A percentile compares a stretch with the other conserved stretches of the same genome.
phyloP scores from a whole-genome alignment of 345 rosid genomes.

The Citrus trifoliata region DNA sequence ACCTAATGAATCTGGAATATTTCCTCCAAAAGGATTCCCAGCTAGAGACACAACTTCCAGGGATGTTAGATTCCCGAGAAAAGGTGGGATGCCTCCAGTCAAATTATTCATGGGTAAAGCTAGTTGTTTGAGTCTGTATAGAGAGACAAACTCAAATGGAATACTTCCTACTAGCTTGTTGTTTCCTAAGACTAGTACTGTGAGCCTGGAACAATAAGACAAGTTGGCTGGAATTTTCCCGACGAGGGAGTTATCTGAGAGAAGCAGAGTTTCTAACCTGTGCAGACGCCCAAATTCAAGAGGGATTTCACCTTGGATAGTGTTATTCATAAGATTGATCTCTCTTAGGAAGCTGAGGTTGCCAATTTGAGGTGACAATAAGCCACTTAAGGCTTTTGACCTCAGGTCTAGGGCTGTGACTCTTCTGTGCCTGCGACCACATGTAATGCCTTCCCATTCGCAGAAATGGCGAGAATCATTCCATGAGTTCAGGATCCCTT shows the following conservation, averaged over 20 bases:
- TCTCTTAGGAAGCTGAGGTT: slow-evolving; percentile 14
- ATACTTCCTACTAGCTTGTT: slow-evolving; percentile 15
- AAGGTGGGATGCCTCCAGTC: slow-evolving; percentile 5
- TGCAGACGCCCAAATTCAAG: not conserved
- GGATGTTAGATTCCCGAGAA: slow-evolving; percentile 22
- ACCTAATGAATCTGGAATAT: not conserved
- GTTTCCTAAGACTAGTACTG: not conserved
- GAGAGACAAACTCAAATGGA: not conserved
- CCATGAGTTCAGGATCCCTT: slow-evolving; percentile 16
- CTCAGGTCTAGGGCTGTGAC: slow-evolving; percentile 11
- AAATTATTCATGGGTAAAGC: not conserved
- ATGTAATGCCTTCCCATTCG: slow-evolving; percentile 22
- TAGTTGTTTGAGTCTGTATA: not conserved
- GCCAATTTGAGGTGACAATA: slow-evolving; percentile 2
- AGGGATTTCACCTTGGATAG: slow-evolving; percentile 14
- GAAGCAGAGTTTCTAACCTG: not conserved
- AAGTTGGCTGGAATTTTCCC: slow-evolving; percentile 18
- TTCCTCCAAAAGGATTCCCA: not conserved
- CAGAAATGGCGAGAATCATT: slow-evolving; percentile 21
- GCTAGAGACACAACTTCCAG: not conserved
- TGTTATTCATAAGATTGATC: slow-evolving; percentile 10
- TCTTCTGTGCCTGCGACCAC: slow-evolving; percentile 18
- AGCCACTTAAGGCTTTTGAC: slow-evolving; percentile 6
- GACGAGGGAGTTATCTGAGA: not conserved
- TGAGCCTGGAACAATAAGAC: slow-evolving; percentile 9